phyloP scores from a whole-genome alignment of 2,329 filamentous ascomycete species.

The Stagonosporopsis chrysanthemi region DNA sequence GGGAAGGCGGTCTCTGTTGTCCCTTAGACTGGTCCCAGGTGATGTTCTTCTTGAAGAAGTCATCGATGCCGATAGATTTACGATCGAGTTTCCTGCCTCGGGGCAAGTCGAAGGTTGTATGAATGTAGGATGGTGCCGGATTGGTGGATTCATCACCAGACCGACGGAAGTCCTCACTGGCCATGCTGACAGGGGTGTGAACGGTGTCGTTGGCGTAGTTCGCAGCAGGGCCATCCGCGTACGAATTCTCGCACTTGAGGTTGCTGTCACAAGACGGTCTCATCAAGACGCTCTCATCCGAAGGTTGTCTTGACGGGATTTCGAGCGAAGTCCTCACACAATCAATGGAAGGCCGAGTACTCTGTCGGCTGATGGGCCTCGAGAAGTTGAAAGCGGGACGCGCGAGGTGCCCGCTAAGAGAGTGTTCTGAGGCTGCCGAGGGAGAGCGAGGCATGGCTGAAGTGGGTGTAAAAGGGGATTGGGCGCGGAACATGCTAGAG shows the following conservation, averaged over 20 bases:
- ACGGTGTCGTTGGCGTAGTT: constrained; percentile 69
- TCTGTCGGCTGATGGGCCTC: constrained; percentile 79
- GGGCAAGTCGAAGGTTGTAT: constrained; percentile 84
- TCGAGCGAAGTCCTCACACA: constrained; percentile 46
- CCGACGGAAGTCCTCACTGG: constrained; percentile 72
- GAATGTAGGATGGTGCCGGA: constrained; percentile 77
- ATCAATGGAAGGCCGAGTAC: constrained; percentile 59
- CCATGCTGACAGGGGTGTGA: constrained; percentile 75
- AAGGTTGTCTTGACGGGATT: constrained; percentile 44
- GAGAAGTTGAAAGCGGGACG: constrained; percentile 93
- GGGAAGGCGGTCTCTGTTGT: constrained; percentile 45
- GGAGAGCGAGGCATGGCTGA: constrained; percentile 74
- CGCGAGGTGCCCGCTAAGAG: constrained; percentile 67
- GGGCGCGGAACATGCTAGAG: constrained; percentile 66
- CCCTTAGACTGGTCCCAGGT: constrained; percentile 65
- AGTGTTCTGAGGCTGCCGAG: constrained; percentile 83
- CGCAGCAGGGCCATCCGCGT: constrained; percentile 60
- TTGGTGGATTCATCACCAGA: constrained; percentile 58
- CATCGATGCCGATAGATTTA: constrained; percentile 50
- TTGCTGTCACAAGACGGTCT: constrained; percentile 51
- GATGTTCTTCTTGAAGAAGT: constrained; percentile 59
- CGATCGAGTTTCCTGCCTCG: constrained; percentile 81
- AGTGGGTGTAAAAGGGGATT: constrained; percentile 70
- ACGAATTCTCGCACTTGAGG: constrained; percentile 50
- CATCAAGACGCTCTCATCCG: constrained; percentile 47